These are phyloP conservation scores for Solanum medicagineum DNA, from an alignment of 257 asterid genomes.

Conservation along the genomic window DNA sequence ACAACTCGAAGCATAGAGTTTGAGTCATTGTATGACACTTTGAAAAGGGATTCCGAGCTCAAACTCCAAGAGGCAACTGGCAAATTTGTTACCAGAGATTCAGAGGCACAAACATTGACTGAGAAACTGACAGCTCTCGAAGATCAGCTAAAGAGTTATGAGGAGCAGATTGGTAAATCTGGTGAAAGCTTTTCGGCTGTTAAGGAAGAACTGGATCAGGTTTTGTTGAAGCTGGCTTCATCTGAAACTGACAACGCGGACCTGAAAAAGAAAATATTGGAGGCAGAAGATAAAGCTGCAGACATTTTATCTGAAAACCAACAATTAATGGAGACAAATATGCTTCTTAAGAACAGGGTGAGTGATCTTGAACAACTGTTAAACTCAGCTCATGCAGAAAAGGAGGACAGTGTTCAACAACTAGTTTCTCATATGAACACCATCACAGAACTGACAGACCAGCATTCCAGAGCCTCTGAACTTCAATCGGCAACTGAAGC, in stretches of 20 bases:
- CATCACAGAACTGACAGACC: conserved; percentile 51
- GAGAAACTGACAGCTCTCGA: conserved; percentile 54
- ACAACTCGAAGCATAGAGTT: conserved; percentile 46
- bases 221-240: conserved; percentile 39
- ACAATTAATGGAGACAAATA: conserved; percentile 40
- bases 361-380: conserved; percentile 50
- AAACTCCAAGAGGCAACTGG: conserved; percentile 59
- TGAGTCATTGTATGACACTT: conserved; percentile 43
- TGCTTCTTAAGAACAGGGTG: conserved; percentile 34
- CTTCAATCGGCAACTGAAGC: conserved; percentile 56
- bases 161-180: conserved; percentile 59
- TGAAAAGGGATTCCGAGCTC: conserved; percentile 42
- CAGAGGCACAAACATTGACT: conserved; percentile 47
- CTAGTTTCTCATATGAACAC: conserved; percentile 51
- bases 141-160: conserved; percentile 42
- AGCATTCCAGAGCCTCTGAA: conserved; percentile 49
- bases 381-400: conserved; percentile 25
- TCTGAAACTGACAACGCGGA: conserved; percentile 43
- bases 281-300: conserved; percentile 47
- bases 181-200: conserved; percentile 27
- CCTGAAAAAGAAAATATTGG: conserved; percentile 37
- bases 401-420: conserved; percentile 37
- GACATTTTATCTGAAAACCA: conserved; percentile 44
- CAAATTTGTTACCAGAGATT: conserved; percentile 45
- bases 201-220: conserved; percentile 49